These are phyloP conservation scores for Plasmodium cynomolgi DNA, from an alignment of 169 alveolate species.

Conservation along the genomic window DNA sequence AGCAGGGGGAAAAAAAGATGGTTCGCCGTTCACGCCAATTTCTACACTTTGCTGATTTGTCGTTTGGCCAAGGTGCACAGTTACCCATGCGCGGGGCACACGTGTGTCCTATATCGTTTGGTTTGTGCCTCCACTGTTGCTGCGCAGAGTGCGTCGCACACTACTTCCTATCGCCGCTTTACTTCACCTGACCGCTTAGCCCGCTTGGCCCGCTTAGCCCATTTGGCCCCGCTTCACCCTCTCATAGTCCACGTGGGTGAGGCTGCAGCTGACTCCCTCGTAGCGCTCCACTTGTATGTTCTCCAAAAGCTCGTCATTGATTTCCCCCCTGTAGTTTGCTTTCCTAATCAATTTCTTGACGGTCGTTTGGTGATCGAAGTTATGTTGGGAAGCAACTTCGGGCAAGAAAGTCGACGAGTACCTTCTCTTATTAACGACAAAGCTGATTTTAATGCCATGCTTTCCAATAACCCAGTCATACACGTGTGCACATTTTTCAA, in stretches of 20 bases:
- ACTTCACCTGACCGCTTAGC: neutral
- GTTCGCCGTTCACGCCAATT: neutral
- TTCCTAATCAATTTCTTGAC: conserved; percentile 40
- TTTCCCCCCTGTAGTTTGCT: conserved; percentile 48
- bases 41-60: neutral
- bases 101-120: neutral
- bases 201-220: neutral
- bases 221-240: neutral
- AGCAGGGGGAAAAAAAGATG: neutral
- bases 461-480: conserved; percentile 82
- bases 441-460: conserved; percentile 78
- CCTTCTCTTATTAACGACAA: conserved; percentile 44
- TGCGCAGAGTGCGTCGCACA: neutral
- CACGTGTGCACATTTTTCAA: conserved; percentile 75
- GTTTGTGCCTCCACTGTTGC: neutral
- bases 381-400: conserved; percentile 81
- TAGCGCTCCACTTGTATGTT: conserved; percentile 49
- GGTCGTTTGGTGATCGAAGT: conserved; percentile 51
- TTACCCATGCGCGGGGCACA: neutral
- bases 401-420: conserved; percentile 83
- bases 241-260: conserved; percentile 44
- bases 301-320: conserved; percentile 38
- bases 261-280: conserved; percentile 55
- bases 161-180: neutral
- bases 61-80: neutral